Evolutionary conservation across 345 rosid species (phyloP).

Genomic region (Corchorus capsularis): DNA sequence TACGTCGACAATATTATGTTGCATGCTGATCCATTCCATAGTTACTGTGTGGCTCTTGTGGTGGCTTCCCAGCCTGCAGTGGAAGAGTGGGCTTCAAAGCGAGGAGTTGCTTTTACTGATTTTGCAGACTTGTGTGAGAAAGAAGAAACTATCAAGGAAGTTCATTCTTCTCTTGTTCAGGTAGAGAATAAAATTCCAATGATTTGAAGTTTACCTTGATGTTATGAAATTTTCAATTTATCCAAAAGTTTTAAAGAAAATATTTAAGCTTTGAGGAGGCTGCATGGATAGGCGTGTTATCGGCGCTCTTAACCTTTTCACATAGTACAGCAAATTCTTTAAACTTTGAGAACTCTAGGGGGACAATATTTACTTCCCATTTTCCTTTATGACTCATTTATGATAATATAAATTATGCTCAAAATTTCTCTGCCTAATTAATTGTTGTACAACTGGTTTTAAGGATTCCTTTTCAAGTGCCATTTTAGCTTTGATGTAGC

Average conservation of each 20-base stretch:
- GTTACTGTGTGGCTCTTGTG: slow-evolving; percentile 89
- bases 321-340: neutral
- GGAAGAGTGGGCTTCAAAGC: slow-evolving; percentile 82
- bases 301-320: neutral
- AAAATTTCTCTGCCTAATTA: neutral
- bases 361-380: neutral
- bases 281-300: neutral
- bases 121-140: slow-evolving; percentile 67
- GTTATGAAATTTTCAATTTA: slow-evolving; percentile 8
- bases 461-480: neutral
- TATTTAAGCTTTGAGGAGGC: neutral
- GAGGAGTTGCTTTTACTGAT: slow-evolving; percentile 48
- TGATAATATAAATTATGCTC: neutral
- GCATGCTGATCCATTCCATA: slow-evolving; percentile 93
- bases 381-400: neutral
- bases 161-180: slow-evolving; percentile 77
- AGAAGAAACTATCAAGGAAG: slow-evolving; percentile 68
- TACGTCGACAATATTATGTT: slow-evolving; percentile 85
- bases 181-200: slow-evolving; percentile 32
- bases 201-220: neutral
- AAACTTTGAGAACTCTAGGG: neutral
- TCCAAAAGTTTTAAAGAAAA: neutral
- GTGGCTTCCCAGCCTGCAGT: slow-evolving; percentile 66
- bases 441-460: neutral
- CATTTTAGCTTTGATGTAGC: neutral